These are phyloP conservation scores for Jimgerdemannia flammicorona DNA, from an alignment of 192 early-diverging fungal species.

Conservation along the genomic window DNA sequence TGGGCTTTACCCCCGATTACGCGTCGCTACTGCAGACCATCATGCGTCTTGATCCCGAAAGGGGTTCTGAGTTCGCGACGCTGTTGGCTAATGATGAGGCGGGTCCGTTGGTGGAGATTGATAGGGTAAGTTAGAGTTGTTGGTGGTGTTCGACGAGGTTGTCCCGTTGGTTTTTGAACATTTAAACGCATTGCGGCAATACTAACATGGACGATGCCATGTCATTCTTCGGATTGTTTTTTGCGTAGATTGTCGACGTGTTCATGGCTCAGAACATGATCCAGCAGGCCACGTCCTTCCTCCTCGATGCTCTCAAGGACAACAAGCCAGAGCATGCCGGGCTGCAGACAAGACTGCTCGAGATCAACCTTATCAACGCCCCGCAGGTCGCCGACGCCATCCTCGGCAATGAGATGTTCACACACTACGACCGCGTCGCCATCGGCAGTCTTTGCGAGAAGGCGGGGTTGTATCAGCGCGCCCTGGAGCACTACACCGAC, in stretches of 20 bases:
- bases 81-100: conserved; percentile 80
- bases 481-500: conserved; percentile 96
- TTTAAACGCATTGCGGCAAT: not conserved
- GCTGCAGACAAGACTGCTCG: conserved; percentile 91
- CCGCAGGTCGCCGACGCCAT: conserved; percentile 99
- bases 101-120: conserved; percentile 79
- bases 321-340: conserved; percentile 88
- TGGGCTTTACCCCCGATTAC: conserved; percentile 92
- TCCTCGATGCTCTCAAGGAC: conserved; percentile 94
- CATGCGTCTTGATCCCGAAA: conserved; percentile 87
- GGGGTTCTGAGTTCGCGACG: conserved; percentile 91
- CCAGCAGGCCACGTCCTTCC: conserved; percentile 95
- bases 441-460: conserved; percentile 96
- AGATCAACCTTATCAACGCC: conserved; percentile 96
- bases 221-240: not conserved
- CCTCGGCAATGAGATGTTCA: conserved; percentile 92
- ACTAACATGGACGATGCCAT: not conserved
- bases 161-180: not conserved
- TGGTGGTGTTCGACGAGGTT: not conserved
- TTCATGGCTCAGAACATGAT: conserved; percentile 90
- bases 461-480: conserved; percentile 93
- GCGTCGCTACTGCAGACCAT: conserved; percentile 85
- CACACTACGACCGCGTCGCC: conserved; percentile 89
- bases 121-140: conserved; percentile 39
- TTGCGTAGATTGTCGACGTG: conserved; percentile 80